These are phyloP conservation scores for Rhodotorula sp. DNA, from an alignment of 1,284 basidiomycete species.

Conservation along the genomic window DNA sequence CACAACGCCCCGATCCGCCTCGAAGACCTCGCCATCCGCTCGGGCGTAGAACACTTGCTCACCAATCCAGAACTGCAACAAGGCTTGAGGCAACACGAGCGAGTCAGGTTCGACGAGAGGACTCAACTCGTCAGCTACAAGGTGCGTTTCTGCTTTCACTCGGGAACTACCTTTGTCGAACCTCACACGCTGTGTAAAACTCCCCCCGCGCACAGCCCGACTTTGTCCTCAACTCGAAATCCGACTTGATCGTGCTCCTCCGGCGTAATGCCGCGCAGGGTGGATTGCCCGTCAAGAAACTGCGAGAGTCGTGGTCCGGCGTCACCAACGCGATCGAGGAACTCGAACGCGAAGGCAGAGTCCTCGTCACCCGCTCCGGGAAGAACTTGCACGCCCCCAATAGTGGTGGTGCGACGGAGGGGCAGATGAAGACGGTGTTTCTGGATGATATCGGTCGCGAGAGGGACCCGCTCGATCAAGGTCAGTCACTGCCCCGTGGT, in stretches of 20 bases:
- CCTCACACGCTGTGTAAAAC: neutral
- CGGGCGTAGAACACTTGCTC: conserved; percentile 55
- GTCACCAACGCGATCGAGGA: conserved; percentile 78
- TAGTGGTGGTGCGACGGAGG: conserved; percentile 57
- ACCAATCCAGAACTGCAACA: conserved; percentile 68
- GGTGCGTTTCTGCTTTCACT: conserved; percentile 55
- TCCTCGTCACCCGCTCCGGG: conserved; percentile 73
- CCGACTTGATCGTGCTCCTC: conserved; percentile 74
- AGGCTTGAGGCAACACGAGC: conserved; percentile 71
- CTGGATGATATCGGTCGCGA: conserved; percentile 79
- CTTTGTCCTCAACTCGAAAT: conserved; percentile 78
- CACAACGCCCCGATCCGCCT: conserved; percentile 41
- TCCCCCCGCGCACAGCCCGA: conserved; percentile 65
- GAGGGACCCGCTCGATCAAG: conserved; percentile 67
- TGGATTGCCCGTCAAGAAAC: conserved; percentile 75
- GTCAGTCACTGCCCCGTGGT: conserved; percentile 52
- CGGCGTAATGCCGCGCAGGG: conserved; percentile 73
- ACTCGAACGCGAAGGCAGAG: conserved; percentile 80
- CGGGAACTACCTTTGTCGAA: neutral
- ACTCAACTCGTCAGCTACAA: conserved; percentile 79
- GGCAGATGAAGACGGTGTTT: conserved; percentile 80
- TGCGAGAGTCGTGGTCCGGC: conserved; percentile 88
- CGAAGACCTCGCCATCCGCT: conserved; percentile 44
- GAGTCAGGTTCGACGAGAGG: conserved; percentile 72
- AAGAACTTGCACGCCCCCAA: conserved; percentile 53